Percentiles rank a stretch among this genome's conserved stretches.
phyloP scores from a whole-genome alignment of 345 rosid species.

The Brassica carinata region DNA sequence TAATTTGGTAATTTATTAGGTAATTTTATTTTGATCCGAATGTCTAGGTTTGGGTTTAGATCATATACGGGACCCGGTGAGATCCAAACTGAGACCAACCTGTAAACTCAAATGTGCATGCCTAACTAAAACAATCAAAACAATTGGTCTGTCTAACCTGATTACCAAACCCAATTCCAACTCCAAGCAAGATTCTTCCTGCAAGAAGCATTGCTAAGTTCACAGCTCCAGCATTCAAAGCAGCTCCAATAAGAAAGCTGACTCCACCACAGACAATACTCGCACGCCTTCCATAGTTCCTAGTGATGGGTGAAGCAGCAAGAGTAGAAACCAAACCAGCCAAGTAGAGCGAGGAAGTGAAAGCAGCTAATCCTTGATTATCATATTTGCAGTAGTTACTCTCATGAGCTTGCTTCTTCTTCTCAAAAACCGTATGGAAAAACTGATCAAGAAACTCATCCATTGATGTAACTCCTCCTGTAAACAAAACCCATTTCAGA shows the following conservation, averaged over 20 bases:
- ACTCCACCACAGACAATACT: slow-evolving; percentile 86
- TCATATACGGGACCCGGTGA: background rate
- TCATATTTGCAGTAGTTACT: slow-evolving; percentile 93
- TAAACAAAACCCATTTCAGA: slow-evolving; percentile 7
- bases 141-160: slow-evolving; percentile 53
- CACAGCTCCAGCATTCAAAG: slow-evolving; percentile 67
- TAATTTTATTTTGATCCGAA: too few species aligned
- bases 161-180: slow-evolving; percentile 97
- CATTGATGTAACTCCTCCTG: slow-evolving; percentile 94
- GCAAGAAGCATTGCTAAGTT: slow-evolving; percentile 75
- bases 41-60: too few species aligned
- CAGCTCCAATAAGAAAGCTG: slow-evolving; percentile 75
- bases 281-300: slow-evolving; percentile 73
- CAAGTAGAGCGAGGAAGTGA: slow-evolving; percentile 87
- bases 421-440: slow-evolving; percentile 62
- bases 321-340: slow-evolving; percentile 88
- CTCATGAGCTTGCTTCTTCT: slow-evolving; percentile 76
- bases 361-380: slow-evolving; percentile 75
- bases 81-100: background rate
- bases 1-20: too few species aligned
- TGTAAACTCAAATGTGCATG: background rate
- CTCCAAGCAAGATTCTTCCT: slow-evolving; percentile 89
- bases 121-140: background rate
- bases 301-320: slow-evolving; percentile 76
- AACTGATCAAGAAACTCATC: slow-evolving; percentile 78